Percentiles rank a stretch among this genome's conserved stretches.
phyloP scores from a whole-genome alignment of 1,139 yeast species.

The Magnusiomyces fungicola region DNA sequence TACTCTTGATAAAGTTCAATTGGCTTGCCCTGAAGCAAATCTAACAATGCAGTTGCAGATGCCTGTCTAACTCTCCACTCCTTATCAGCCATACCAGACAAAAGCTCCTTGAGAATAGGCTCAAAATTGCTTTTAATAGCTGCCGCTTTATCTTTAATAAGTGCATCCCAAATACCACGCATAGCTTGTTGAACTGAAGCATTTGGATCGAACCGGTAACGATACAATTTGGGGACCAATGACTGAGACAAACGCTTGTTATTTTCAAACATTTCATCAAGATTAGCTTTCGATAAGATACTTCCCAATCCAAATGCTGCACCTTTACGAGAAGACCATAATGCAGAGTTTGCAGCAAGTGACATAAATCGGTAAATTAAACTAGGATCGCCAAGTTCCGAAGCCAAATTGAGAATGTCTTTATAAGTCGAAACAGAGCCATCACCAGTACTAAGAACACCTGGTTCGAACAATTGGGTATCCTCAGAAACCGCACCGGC shows the following conservation, averaged over 20 bases:
- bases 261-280: slow-evolving; percentile 53
- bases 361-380: slow-evolving; percentile 93
- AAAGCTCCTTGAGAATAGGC: slow-evolving; percentile 55
- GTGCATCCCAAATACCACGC: slow-evolving; percentile 80
- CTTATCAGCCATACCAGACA: slow-evolving; percentile 64
- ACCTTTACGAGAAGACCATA: slow-evolving; percentile 92
- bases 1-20: slow-evolving; percentile 46
- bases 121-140: slow-evolving; percentile 50
- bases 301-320: slow-evolving; percentile 90
- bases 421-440: slow-evolving; percentile 86
- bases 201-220: slow-evolving; percentile 83
- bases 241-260: slow-evolving; percentile 50
- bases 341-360: slow-evolving; percentile 74
- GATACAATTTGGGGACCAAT: slow-evolving; percentile 71
- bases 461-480: slow-evolving; percentile 80
- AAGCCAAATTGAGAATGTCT: slow-evolving; percentile 68
- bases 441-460: slow-evolving; percentile 68
- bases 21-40: slow-evolving; percentile 57
- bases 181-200: slow-evolving; percentile 68
- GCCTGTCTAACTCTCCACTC: slow-evolving; percentile 97
- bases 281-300: slow-evolving; percentile 68
- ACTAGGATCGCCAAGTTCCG: slow-evolving; percentile 93
- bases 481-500: slow-evolving; percentile 72
- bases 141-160: slow-evolving; percentile 55
- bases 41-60: slow-evolving; percentile 65